phyloP scores from a whole-genome alignment of 2,329 filamentous ascomycete genomes.

The Trichoderma sp. region DNA sequence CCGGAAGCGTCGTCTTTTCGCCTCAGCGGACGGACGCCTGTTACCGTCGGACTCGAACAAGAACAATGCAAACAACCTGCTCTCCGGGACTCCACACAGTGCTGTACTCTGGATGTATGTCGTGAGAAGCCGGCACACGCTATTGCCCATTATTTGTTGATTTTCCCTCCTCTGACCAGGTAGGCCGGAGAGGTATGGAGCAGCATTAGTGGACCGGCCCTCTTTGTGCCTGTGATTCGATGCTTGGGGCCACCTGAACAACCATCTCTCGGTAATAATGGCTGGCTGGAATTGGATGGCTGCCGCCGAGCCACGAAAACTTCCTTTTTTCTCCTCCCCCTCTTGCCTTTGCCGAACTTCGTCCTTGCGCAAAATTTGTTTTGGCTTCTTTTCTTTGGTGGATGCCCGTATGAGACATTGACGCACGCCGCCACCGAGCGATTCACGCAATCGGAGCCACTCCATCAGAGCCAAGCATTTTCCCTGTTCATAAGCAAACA shows the following conservation, averaged over 20 bases:
- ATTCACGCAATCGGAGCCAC: constrained; percentile 18
- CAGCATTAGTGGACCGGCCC: background rate
- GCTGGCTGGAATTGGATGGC: constrained; percentile 11
- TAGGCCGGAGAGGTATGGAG: background rate
- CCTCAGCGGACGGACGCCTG: background rate
- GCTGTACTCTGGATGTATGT: background rate
- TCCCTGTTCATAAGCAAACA: background rate
- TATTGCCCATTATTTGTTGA: background rate
- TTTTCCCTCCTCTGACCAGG: background rate
- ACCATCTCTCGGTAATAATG: constrained; percentile 7
- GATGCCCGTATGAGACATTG: constrained; percentile 8
- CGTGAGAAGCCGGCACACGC: constrained; percentile 1
- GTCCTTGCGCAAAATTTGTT: background rate
- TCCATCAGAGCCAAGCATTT: constrained; percentile 7
- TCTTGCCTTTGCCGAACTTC: constrained; percentile 8
- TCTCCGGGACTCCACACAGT: constrained; percentile 6
- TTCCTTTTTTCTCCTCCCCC: background rate
- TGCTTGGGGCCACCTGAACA: background rate
- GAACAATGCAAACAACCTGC: constrained; percentile 4
- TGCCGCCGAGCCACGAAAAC: constrained; percentile 7
- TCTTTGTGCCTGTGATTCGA: constrained; percentile 4
- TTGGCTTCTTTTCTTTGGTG: background rate
- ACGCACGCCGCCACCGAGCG: constrained; percentile 2
- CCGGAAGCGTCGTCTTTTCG: background rate
- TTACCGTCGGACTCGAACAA: background rate